phyloP scores from a whole-genome alignment of 306 rosid genomes.

The Quercus robur region DNA sequence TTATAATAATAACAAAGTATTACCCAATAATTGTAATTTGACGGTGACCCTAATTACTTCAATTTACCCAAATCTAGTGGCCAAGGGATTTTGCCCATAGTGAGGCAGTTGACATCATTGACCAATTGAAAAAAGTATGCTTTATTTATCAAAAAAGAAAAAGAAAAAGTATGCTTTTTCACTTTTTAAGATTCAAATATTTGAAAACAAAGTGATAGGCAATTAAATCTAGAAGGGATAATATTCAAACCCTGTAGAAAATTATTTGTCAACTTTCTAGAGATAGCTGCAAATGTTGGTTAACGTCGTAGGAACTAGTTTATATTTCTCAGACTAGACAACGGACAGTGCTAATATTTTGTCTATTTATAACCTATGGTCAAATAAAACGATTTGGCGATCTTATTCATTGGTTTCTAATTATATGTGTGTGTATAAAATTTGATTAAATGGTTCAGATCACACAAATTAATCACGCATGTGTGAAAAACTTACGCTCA shows the following conservation, averaged over 20 bases:
- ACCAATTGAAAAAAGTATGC: neutral
- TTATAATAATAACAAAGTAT: no score
- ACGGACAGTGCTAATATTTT: no score
- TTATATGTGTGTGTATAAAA: no score
- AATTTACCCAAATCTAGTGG: neutral
- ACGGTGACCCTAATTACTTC: no score
- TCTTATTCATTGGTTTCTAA: neutral
- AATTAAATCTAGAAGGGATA: neutral
- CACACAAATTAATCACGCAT: no score
- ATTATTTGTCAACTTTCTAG: neutral
- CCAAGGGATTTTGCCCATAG: neutral
- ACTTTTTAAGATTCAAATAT: neutral
- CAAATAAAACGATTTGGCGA: neutral
- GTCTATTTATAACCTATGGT: no score
- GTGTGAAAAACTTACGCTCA: no score
- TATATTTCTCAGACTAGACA: no score
- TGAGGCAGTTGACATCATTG: slow-evolving; percentile 16
- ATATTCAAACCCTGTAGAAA: neutral
- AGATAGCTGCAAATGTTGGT: no score
- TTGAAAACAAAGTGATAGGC: neutral
- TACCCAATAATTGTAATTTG: no score
- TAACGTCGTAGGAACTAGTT: no score
- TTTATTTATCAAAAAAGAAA: neutral
- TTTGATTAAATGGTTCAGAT: no score
- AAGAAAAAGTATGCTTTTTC: neutral